Percentiles rank a stretch among this genome's conserved stretches.
These are phyloP conservation scores for Fusarium protoensiforme DNA, from an alignment of 2,329 filamentous ascomycete genomes.

Conservation along the genomic window DNA sequence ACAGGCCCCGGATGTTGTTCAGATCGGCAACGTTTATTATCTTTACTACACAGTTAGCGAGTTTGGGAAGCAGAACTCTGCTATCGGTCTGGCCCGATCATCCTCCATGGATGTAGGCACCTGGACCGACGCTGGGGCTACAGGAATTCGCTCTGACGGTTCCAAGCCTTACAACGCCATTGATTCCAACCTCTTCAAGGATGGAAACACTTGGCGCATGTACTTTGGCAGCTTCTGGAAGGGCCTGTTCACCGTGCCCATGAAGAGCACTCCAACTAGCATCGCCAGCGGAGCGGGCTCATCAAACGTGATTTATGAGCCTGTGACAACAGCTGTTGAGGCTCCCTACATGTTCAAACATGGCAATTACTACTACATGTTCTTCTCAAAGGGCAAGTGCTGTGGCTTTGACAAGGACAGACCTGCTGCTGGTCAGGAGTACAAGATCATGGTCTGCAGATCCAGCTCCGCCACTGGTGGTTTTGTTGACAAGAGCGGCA, in stretches of 20 bases:
- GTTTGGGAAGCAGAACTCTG: conserved; percentile 70
- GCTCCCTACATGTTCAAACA: conserved; percentile 66
- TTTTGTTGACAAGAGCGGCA: conserved; percentile 68
- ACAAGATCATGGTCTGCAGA: conserved; percentile 73
- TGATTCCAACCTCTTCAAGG: conserved; percentile 64
- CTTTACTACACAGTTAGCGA: conserved; percentile 75
- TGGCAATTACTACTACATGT: conserved; percentile 71
- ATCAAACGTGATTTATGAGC: conserved; percentile 51
- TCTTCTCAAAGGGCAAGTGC: conserved; percentile 71
- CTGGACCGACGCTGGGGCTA: conserved; percentile 70
- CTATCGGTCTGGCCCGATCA: conserved; percentile 66
- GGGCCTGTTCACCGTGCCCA: conserved; percentile 69
- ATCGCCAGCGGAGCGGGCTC: conserved; percentile 21
- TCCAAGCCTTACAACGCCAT: conserved; percentile 68
- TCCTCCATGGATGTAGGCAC: conserved; percentile 60
- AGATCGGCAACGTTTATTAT: conserved; percentile 68
- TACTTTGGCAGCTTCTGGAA: conserved; percentile 77
- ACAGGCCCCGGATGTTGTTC: conserved; percentile 32
- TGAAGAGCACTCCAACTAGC: conserved; percentile 52
- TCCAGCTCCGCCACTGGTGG: conserved; percentile 61
- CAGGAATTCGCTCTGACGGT: conserved; percentile 61
- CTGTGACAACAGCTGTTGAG: conserved; percentile 66
- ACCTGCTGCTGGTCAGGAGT: conserved; percentile 68
- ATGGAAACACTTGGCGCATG: conserved; percentile 59
- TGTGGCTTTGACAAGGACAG: conserved; percentile 64